Base-by-base conservation (phyloP, 495 filamentous ascomycete genomes). In the Podospora sp. region DNA sequence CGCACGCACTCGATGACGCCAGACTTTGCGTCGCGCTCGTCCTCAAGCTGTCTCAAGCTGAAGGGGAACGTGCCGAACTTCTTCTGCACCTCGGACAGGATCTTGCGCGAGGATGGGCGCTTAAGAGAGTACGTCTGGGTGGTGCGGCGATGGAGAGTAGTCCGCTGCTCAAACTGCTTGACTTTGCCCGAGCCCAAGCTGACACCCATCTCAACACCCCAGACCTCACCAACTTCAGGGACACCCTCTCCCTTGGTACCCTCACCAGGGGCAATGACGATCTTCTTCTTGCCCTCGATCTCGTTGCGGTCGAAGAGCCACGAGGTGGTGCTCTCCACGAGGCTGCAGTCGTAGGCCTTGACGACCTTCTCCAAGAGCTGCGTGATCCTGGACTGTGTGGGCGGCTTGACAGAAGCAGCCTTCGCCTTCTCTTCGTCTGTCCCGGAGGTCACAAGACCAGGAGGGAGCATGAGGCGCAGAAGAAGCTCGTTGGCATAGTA, bases 51-150 rank as follows among this genome's bases (percentile, higher is more conserved):
- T 76, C 95, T 87, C 81, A 99, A 83, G 79, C 92, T 95, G 88
- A 99, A 99, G 68, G 95, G 96, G 85, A 99, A 99, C 57, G 87
- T 91, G 68, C 94, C 93, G 79, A 98, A 98, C 82, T 94, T 98
- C 87, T 92, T 94, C 70, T 94, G 89, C 64, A 96, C 88, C 80
- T 97, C 96, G 26, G 92, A 96, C 21, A 97, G 84, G 27, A 91
- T 92, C 77, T 95, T 91, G 66, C 94, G 87, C 33, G 94, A 96
- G 71, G 91, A 94, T 52, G 92, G 91, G 52, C 96, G 89, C 88
- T 97, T 98, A 57, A 99, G 85, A 65, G 85, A 85, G 80, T 96
- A 96, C 59, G 92, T 97, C 51, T 91, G 94, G 62, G 87, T 88
- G 60, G 96, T 99, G 72, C 96, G 90, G 74, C 93, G 90, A 81